phyloP scores from a whole-genome alignment of 1,284 basidiomycete species.

The Exobasidium cylindrosporum region DNA sequence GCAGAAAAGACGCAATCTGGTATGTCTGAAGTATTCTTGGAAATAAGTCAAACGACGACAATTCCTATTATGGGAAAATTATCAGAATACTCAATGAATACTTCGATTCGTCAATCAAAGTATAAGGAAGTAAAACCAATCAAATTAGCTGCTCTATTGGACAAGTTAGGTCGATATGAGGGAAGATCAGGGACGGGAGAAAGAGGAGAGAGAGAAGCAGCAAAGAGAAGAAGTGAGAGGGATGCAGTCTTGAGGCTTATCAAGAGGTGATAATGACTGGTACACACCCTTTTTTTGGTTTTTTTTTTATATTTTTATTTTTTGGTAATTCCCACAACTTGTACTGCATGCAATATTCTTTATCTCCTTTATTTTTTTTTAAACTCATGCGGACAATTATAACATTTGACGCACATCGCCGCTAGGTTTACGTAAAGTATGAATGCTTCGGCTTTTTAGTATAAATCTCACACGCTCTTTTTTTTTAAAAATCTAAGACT shows the following conservation, averaged over 20 bases:
- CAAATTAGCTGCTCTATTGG: conserved; percentile 28
- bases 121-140: conserved; percentile 26
- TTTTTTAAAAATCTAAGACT: no score
- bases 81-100: conserved; percentile 6
- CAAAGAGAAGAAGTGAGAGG: conserved; percentile 23
- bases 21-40: conserved; percentile 10
- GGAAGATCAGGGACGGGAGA: conserved; percentile 7
- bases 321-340: no score
- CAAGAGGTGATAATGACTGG: conserved; percentile 16
- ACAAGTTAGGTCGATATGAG: conserved; percentile 26
- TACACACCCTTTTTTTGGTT: no score
- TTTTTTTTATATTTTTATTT: no score
- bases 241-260: conserved; percentile 25
- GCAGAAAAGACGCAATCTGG: neutral
- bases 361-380: no score
- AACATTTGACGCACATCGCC: no score
- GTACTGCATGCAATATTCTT: no score
- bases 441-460: no score
- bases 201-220: conserved; percentile 13
- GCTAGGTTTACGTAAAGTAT: no score
- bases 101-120: conserved; percentile 11
- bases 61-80: conserved; percentile 12
- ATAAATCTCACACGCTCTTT: no score
- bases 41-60: conserved; percentile 13
- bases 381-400: no score